A percentile compares a stretch with the other conserved stretches of the same genome.
Evolutionary conservation across 2,329 filamentous ascomycete species (phyloP).

Genomic region (Dothistroma pini): DNA sequence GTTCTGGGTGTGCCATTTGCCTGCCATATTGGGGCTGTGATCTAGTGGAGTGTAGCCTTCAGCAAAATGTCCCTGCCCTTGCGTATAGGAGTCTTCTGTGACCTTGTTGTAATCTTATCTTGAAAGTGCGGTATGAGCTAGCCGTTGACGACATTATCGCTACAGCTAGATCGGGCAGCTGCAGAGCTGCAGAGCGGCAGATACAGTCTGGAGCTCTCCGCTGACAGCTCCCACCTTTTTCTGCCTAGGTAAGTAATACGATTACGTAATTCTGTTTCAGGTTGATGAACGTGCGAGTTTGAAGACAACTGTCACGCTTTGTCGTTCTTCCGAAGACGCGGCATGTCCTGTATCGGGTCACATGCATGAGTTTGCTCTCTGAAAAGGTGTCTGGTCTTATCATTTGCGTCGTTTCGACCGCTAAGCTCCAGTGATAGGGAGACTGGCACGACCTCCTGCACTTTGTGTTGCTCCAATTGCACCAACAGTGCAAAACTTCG

Average conservation of each 20-base stretch:
- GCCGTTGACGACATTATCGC: slow-evolving; percentile 5
- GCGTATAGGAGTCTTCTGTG: background rate
- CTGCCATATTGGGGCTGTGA: background rate
- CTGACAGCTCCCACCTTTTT: background rate
- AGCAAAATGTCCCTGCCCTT: background rate
- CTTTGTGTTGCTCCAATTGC: slow-evolving; percentile 19
- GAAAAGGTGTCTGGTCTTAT: background rate
- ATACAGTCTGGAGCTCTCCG: background rate
- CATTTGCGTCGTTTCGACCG: background rate
- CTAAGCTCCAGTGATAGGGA: slow-evolving; percentile 20
- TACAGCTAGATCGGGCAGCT: background rate
- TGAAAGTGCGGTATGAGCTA: background rate
- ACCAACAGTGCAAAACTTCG: slow-evolving; percentile 20
- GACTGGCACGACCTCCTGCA: slow-evolving; percentile 18
- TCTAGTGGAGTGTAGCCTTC: background rate
- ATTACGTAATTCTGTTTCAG: background rate
- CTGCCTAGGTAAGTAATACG: background rate
- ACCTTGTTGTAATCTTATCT: background rate
- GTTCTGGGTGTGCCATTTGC: slow-evolving; percentile 9
- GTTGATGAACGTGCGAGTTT: background rate
- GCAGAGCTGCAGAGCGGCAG: background rate
- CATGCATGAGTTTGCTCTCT: background rate
- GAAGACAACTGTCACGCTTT: background rate
- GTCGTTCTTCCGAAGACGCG: background rate
- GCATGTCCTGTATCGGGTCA: background rate